Conservation (phyloP, 164 flowering plant genomes). For the Tetracentron sinense region DNA sequence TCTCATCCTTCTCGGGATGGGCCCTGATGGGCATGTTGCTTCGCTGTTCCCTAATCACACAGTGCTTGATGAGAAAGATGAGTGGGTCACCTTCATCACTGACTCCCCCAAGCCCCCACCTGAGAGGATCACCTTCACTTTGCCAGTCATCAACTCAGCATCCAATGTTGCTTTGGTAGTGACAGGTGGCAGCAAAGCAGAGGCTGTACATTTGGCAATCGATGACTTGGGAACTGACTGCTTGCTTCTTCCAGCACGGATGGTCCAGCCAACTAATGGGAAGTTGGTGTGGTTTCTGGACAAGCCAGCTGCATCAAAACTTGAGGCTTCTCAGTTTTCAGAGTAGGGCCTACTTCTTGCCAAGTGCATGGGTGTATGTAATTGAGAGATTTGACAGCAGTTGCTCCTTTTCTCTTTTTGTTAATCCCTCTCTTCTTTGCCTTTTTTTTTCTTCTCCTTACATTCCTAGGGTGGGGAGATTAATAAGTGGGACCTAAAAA, state of each 20-base stretch:
- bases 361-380: too few relatives aligned
- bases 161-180: conserved; percentile 66
- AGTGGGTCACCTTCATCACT: conserved; percentile 73
- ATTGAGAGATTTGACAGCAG: conserved; percentile 13
- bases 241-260: conserved; percentile 43
- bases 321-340: conserved; percentile 29
- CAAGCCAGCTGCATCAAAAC: conserved; percentile 55
- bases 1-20: conserved; percentile 73
- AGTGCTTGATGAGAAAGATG: conserved; percentile 42
- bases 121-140: conserved; percentile 73
- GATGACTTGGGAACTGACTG: conserved; percentile 33
- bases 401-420: conserved; percentile 11
- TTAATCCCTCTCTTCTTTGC: conserved; percentile 7
- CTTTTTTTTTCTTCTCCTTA: too few relatives aligned
- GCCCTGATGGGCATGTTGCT: conserved; percentile 77
- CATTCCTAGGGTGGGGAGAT: conserved; percentile 10
- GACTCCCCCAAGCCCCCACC: conserved; percentile 82
- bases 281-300: conserved; percentile 80
- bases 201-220: conserved; percentile 46
- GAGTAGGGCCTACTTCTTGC: conserved; percentile 19
- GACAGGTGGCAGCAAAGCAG: conserved; percentile 59
- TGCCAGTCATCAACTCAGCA: conserved; percentile 80
- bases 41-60: conserved; percentile 64
- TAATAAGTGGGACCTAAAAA: conserved; percentile 19
- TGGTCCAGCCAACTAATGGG: conserved; percentile 56